Evolutionary conservation across 1,139 yeast species (phyloP), one percentile per base, ranked within the genome.

Genomic region (Ogataea hybrid): DNA sequence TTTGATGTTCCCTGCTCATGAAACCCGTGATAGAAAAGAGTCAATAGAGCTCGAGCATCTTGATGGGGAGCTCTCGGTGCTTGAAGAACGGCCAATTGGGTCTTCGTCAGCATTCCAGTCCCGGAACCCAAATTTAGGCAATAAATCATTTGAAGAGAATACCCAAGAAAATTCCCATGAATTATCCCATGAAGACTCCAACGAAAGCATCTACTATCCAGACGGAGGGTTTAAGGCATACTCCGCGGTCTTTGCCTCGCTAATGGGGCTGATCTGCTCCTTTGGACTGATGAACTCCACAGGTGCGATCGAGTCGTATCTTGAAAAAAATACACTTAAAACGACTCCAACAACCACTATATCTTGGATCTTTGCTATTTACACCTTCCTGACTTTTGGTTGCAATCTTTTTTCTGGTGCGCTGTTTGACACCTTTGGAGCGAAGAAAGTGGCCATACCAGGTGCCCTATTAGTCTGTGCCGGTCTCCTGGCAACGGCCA

Each of bases 231-330:
- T 53, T 39, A 60, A 62, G 36, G 85, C 86, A 0, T 74, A 79
- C 64, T 44, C 69, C 10, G 81, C 80, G 0, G 72, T 79, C 0
- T 50, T 79, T 6, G 90, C 90, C 0, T 73, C 84, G 0, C 80
- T 80, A 48, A 57, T 81, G 48, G 92, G 90, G 0, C 58, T 83
- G 32, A 64, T 77, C 10, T 77, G 81, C 3, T 77, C 71, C 20
- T 81, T 83, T 58, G 94, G 94, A 3, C 60, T 82, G 18, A 70
- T 81, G 54, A 84, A 84, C 54, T 69, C 86, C 1, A 63, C 79
- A 25, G 92, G 92, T 46, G 88, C 87, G 0, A 71, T 83, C 37
- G 84, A 83, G 59, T 75, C 86, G 1, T 81, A 82, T 51, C 71
- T 84, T 11, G 68, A 81, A 3, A 61, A 65, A 8, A 74, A 81